These are phyloP conservation scores for Lasiosphaeria ovina DNA, from an alignment of 495 filamentous ascomycete genomes.

Conservation along the genomic window DNA sequence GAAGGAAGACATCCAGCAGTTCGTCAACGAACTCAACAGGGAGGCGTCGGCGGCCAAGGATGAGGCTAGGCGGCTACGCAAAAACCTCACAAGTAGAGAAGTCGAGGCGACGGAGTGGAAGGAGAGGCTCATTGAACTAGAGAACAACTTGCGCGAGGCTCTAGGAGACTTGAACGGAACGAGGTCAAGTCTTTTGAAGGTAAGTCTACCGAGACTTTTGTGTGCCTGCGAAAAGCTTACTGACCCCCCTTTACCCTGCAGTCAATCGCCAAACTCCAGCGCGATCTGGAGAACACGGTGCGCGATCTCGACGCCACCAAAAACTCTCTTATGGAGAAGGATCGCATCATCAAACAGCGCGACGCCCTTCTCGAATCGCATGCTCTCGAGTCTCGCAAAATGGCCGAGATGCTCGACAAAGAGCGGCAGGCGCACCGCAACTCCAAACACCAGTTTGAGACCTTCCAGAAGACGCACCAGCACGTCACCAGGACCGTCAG, in stretches of 20 bases:
- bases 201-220: slow-evolving; percentile 24
- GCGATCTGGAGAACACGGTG: slow-evolving; percentile 77
- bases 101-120: slow-evolving; percentile 87
- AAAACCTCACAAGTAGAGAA: slow-evolving; percentile 77
- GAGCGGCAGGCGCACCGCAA: slow-evolving; percentile 80
- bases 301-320: slow-evolving; percentile 77
- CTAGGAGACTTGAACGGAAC: slow-evolving; percentile 82
- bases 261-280: slow-evolving; percentile 84
- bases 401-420: slow-evolving; percentile 86
- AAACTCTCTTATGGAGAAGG: slow-evolving; percentile 76
- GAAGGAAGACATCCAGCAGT: slow-evolving; percentile 73
- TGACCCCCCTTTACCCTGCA: slow-evolving; percentile 26
- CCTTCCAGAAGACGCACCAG: slow-evolving; percentile 80
- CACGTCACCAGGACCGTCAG: slow-evolving; percentile 77
- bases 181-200: slow-evolving; percentile 78
- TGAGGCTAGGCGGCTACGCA: slow-evolving; percentile 75
- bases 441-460: slow-evolving; percentile 83
- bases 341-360: slow-evolving; percentile 84
- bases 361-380: slow-evolving; percentile 87
- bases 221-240: not conserved
- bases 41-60: slow-evolving; percentile 81
- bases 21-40: slow-evolving; percentile 81
- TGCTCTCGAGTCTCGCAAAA: slow-evolving; percentile 77
- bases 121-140: slow-evolving; percentile 82
- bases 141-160: slow-evolving; percentile 80